phyloP scores from a whole-genome alignment of 768 basidiomycete genomes.

The Lactarius vividus region DNA sequence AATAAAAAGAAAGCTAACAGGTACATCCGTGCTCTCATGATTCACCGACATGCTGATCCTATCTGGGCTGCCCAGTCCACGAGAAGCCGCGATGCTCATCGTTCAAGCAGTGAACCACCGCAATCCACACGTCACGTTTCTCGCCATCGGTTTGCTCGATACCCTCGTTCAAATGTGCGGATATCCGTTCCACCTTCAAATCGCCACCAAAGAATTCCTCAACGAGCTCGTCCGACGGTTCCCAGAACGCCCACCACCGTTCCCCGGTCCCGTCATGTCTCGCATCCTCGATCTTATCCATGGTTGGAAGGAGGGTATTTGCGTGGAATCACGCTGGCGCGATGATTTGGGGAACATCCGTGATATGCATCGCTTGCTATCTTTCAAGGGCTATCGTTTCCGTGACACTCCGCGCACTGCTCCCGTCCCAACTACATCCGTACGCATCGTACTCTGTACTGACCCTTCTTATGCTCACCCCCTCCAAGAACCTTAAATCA shows the following conservation, averaged over 20 bases:
- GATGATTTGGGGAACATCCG: constrained; percentile 96
- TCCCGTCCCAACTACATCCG: constrained; percentile 42
- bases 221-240: constrained; percentile 98
- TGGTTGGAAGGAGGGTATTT: constrained; percentile 93
- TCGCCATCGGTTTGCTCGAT: constrained; percentile 83
- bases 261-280: constrained; percentile 92
- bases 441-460: constrained; percentile 30
- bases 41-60: not conserved
- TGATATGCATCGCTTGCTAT: constrained; percentile 94
- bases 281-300: constrained; percentile 91
- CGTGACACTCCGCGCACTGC: constrained; percentile 45
- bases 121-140: constrained; percentile 86
- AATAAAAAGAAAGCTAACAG: constrained; percentile 96
- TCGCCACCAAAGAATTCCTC: constrained; percentile 95
- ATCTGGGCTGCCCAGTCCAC: constrained; percentile 53
- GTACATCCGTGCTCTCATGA: constrained; percentile 44
- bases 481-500: constrained; percentile 76
- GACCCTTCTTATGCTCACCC: not conserved
- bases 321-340: constrained; percentile 84
- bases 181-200: constrained; percentile 96
- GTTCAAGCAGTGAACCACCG: constrained; percentile 87
- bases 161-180: constrained; percentile 94
- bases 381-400: constrained; percentile 90
- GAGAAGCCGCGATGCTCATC: constrained; percentile 86
- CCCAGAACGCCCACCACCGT: constrained; percentile 94